These are phyloP conservation scores for Geotrichum carabidarum DNA, from an alignment of 1,139 yeast species.

Conservation along the genomic window DNA sequence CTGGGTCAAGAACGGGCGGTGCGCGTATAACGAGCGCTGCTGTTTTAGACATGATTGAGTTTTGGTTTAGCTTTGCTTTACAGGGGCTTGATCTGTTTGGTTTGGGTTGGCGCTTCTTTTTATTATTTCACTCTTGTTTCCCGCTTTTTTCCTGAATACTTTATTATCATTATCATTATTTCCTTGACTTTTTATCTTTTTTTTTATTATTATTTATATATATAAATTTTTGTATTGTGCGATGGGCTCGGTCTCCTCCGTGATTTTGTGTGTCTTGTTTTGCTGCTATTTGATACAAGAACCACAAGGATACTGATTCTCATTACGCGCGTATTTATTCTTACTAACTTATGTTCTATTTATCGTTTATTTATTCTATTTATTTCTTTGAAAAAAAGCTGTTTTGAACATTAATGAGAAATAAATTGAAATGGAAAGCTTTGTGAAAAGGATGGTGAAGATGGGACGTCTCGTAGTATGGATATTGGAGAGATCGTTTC, in stretches of 20 bases:
- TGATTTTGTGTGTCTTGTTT: too few relatives aligned
- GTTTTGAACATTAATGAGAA: too few relatives aligned
- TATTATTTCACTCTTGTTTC: background rate
- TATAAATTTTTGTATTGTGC: too few relatives aligned
- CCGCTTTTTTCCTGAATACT: background rate
- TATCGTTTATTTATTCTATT: background rate
- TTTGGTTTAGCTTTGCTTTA: too few relatives aligned
- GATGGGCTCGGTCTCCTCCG: too few relatives aligned
- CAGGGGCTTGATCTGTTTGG: too few relatives aligned
- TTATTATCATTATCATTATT: background rate
- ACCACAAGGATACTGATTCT: background rate
- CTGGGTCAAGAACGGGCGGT: slow-evolving; percentile 76
- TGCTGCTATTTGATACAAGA: too few relatives aligned
- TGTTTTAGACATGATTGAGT: slow-evolving; percentile 65
- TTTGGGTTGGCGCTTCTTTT: background rate
- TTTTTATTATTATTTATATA: background rate
- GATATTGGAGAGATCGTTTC: too few relatives aligned
- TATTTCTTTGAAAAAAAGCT: background rate
- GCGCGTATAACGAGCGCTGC: slow-evolving; percentile 87
- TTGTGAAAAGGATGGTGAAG: too few relatives aligned
- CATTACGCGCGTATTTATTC: background rate
- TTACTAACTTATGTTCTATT: background rate
- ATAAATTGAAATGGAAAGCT: too few relatives aligned
- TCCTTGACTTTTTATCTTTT: background rate
- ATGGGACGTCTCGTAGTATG: too few relatives aligned